These are phyloP conservation scores for Gossypium trilobum DNA, from an alignment of 441 rosid genomes.

Conservation along the genomic window DNA sequence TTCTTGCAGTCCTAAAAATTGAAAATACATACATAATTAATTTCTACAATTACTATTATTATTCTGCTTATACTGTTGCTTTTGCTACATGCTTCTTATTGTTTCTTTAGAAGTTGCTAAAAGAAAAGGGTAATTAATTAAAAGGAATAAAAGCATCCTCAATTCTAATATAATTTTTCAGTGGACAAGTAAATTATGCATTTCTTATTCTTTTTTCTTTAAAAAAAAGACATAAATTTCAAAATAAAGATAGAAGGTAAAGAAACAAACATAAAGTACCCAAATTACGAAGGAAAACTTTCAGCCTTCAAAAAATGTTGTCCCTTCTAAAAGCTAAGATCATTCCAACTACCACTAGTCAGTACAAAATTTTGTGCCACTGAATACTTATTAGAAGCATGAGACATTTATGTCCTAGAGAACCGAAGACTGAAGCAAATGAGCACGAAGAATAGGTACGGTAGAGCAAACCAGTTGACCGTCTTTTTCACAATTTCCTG, in stretches of 20 bases:
- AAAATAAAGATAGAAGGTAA: background rate
- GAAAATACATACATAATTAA: background rate
- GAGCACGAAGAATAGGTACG: background rate
- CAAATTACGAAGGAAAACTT: background rate
- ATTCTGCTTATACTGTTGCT: background rate
- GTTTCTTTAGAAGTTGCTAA: background rate
- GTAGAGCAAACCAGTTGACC: background rate
- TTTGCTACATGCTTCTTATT: background rate
- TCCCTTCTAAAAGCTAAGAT: background rate
- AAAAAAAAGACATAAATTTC: background rate
- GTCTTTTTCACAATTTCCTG: background rate
- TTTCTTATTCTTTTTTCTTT: background rate
- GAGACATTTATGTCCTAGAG: background rate
- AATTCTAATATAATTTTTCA: background rate
- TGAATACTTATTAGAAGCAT: background rate
- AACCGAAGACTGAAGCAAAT: background rate
- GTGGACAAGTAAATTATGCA: background rate
- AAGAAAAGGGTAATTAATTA: background rate
- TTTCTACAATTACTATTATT: background rate
- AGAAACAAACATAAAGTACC: background rate
- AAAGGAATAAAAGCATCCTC: background rate
- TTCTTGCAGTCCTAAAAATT: constrained; percentile 70
- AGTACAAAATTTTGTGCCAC: background rate
- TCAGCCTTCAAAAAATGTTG: background rate
- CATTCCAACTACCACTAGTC: background rate